Evolutionary conservation across 1,139 yeast genomes (phyloP).

Genomic region (Candida sp.): DNA sequence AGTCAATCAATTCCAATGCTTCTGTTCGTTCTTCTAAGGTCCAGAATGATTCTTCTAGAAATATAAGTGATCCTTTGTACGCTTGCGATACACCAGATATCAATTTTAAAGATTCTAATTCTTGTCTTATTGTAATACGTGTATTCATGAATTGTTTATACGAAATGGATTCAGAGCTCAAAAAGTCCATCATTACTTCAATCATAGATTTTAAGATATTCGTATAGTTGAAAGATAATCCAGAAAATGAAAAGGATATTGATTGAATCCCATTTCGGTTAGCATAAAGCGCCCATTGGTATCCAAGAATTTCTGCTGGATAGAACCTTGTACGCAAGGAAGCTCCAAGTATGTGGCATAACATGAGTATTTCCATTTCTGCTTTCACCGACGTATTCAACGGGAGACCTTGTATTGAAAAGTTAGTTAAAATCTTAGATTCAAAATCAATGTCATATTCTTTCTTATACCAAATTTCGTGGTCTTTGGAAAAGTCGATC

Average conservation of each 20-base stretch:
- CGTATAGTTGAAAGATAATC: constrained; percentile 38
- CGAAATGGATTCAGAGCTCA: constrained; percentile 11
- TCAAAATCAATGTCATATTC: constrained; percentile 17
- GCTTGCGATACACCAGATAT: constrained; percentile 41
- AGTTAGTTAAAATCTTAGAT: constrained; percentile 32
- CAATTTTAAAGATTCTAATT: constrained; percentile 36
- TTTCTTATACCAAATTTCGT: constrained; percentile 51
- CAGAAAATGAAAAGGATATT: constrained; percentile 46
- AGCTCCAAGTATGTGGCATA: constrained; percentile 43
- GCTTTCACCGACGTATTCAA: constrained; percentile 24
- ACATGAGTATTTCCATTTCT: constrained; percentile 45
- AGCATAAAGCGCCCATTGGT: constrained; percentile 52
- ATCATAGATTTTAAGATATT: constrained; percentile 21
- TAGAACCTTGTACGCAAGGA: constrained; percentile 40
- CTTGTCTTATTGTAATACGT: constrained; percentile 38
- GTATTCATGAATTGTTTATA: constrained; percentile 38
- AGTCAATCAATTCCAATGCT: constrained; percentile 25
- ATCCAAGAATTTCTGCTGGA: constrained; percentile 48
- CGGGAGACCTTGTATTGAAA: constrained; percentile 34
- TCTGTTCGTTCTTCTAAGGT: constrained; percentile 45
- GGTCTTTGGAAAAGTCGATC: constrained; percentile 12
- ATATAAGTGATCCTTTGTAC: constrained; percentile 43
- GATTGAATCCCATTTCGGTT: constrained; percentile 49
- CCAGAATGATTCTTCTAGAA: constrained; percentile 54
- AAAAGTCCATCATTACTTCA: constrained; percentile 13